Percentiles rank a stretch among this genome's conserved stretches.
Evolutionary conservation across 768 basidiomycete genomes (phyloP).

Genomic region (Phanerochaete carnosa): DNA sequence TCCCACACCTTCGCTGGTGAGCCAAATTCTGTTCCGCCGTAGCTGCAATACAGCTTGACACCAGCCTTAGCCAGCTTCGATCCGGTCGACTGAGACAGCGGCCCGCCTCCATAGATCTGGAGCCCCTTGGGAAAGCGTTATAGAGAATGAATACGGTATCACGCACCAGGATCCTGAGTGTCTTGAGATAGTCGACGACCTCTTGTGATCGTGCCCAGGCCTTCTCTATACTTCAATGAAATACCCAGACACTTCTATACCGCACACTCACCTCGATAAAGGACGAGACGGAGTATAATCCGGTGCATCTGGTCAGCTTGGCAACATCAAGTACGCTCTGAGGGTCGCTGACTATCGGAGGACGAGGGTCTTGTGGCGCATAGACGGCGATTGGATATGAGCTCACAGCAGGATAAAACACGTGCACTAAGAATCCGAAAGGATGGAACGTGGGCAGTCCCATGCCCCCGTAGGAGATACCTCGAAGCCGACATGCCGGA

Average conservation of each 20-base stretch:
- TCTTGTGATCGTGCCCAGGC: constrained; percentile 15
- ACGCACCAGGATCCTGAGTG: too few species aligned
- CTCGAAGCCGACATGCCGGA: background rate
- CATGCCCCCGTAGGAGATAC: constrained; percentile 4
- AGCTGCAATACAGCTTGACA: constrained; percentile 9
- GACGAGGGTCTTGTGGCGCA: constrained; percentile 4
- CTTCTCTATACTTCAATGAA: constrained; percentile 1
- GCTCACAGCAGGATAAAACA: constrained; percentile 3
- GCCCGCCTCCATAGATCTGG: constrained; percentile 15
- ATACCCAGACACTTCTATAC: background rate
- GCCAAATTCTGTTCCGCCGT: constrained; percentile 17
- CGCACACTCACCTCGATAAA: constrained; percentile 13
- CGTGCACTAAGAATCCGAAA: constrained; percentile 1
- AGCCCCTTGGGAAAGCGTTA: too few species aligned
- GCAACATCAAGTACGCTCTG: constrained; percentile 2
- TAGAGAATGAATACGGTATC: too few species aligned
- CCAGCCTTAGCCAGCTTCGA: constrained; percentile 12
- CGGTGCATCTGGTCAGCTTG: constrained; percentile 1
- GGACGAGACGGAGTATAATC: constrained; percentile 4
- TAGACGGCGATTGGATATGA: constrained; percentile 3
- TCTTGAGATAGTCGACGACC: constrained; percentile 13
- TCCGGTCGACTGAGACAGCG: constrained; percentile 14
- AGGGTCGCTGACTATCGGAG: constrained; percentile 13
- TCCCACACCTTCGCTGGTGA: background rate
- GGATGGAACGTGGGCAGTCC: constrained; percentile 9